Base-by-base conservation (phyloP, 495 filamentous ascomycete genomes). In the Aspergillus sclerotiicarbonarius region DNA sequence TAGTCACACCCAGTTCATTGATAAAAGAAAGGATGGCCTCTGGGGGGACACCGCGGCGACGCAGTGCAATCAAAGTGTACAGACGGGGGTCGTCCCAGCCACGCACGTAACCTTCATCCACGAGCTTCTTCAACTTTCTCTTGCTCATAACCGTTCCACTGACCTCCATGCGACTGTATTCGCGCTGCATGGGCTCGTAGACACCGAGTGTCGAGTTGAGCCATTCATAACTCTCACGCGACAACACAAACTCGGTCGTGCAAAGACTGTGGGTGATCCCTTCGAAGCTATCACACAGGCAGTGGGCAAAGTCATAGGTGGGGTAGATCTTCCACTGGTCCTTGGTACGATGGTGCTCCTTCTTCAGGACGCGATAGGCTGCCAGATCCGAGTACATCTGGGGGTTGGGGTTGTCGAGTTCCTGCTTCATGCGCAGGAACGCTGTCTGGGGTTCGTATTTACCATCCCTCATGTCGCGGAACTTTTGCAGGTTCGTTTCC, bases 21-120 rank as follows among this genome's bases (percentile, higher is more conserved):
- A 96, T 85, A 65, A 96, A 96, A 47, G 87, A 83, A 37, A 93
- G 83, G 19, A 96, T 90, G 2, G 92, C 92, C 8, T 88, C 89
- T 0, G 92, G 91, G 4, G 92, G 92, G 7, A 96, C 80, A 67
- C 92, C 91, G 37, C 91, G 83, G 19, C 92, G 84, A 18, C 87
- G 84, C 20, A 96, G 82, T 6, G 84, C 90, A 53, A 93, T 91
- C n/a, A 96, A 75, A 0, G 92, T 96, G 75, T 90, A 95, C 5
- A 96, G 84, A 16, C 92, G 82, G 0, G 92, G 92, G 64, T 96
- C 92, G 56, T 96, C 89, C 90, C 91, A 96, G 55, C 84, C 88
- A 10, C 87, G 81, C 19, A 96, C 91, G 65, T 87, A 75, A 30
- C 82, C 82, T 55, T 82, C 81, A 19, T 87, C 82, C 18, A 95